Percentiles rank a stretch among this genome's conserved stretches.
phyloP scores from a whole-genome alignment of 108 stramenopile genomes.

The Tribonema minus region DNA sequence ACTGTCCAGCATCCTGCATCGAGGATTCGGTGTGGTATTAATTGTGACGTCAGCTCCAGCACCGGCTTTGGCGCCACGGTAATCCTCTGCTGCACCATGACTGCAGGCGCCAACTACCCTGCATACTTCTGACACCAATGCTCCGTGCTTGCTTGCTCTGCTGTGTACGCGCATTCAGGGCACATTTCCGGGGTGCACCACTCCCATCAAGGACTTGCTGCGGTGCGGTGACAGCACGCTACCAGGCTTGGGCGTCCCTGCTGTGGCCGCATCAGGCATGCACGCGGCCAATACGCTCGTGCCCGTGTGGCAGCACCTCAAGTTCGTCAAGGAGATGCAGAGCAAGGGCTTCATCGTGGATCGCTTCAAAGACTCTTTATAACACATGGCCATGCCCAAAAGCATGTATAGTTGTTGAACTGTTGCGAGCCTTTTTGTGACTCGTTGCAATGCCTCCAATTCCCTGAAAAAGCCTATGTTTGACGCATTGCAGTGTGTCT shows the following conservation, averaged over 20 bases:
- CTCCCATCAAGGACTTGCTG: conserved; percentile 23
- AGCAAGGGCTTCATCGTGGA: conserved; percentile 8
- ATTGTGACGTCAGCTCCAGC: too few species aligned
- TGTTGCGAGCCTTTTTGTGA: neutral
- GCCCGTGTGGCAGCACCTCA: conserved; percentile 40
- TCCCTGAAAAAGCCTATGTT: too few species aligned
- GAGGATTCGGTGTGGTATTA: too few species aligned
- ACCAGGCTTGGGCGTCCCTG: conserved; percentile 87
- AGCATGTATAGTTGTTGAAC: neutral
- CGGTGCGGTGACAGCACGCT: conserved; percentile 81
- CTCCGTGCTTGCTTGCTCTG: too few species aligned
- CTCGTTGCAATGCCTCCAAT: too few species aligned
- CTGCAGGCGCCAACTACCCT: too few species aligned
- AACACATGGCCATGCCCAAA: neutral
- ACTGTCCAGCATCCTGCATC: too few species aligned
- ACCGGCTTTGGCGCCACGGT: too few species aligned
- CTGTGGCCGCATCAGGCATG: conserved; percentile 86
- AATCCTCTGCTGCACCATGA: too few species aligned
- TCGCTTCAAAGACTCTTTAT: conserved; percentile 14
- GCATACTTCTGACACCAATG: too few species aligned
- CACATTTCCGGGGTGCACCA: conserved; percentile 34
- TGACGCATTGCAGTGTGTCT: too few species aligned
- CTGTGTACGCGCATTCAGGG: too few species aligned
- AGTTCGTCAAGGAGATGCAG: conserved; percentile 41
- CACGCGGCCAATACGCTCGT: conserved; percentile 46